Base-by-base conservation (phyloP, 2,329 filamentous ascomycete genomes). In the Aspergillus sp. region DNA sequence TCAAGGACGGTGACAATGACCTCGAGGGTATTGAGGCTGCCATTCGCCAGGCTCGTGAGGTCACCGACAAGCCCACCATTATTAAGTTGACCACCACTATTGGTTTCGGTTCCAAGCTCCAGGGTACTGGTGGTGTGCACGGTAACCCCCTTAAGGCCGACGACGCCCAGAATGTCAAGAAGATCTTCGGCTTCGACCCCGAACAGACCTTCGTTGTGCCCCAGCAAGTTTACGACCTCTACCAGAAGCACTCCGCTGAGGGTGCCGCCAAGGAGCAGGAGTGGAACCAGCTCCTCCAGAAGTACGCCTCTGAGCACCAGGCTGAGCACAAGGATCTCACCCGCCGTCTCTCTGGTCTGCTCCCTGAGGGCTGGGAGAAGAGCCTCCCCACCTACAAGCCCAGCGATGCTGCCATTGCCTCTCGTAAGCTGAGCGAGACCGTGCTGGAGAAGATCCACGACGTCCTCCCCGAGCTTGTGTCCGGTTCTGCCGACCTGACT, bases 1-100 rank as follows among this genome's bases (percentile, higher is more conserved):
- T 98, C 68, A 76, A 83, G 62, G 82, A 97, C 63, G 93, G 93
- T 71, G 87, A 98, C 78, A 72, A 81, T 69, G 88, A 97, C 73
- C 82, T 96, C 48, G 84, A 83, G 57, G 82, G 72, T 65, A 97
- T 98, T 52, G 89, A 94, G 76, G 82, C 79, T 53, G 93, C 93
- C 61, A 86, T 98, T 71, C 80, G 83, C 71, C 81, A 86, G 75
- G 86, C 83, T 69, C 83, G 91, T 77, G 76, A 83, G 57, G 86
- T 94, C 73, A 97, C 82, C 72, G 82, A 97, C 80, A 98, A 97
- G 85, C 93, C 93, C 55, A 86, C 90, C 52, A 76, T 98, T 64
- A 96, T 98, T 79, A 90, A 94, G 79, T 82, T 98, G 62, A 89
- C 83, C 69, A 98, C 93, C 67, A 97, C 87, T 70, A 98, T 98